These are phyloP conservation scores for Annulohypoxylon maeteangense DNA, from an alignment of 495 filamentous ascomycete species.

Conservation along the genomic window DNA sequence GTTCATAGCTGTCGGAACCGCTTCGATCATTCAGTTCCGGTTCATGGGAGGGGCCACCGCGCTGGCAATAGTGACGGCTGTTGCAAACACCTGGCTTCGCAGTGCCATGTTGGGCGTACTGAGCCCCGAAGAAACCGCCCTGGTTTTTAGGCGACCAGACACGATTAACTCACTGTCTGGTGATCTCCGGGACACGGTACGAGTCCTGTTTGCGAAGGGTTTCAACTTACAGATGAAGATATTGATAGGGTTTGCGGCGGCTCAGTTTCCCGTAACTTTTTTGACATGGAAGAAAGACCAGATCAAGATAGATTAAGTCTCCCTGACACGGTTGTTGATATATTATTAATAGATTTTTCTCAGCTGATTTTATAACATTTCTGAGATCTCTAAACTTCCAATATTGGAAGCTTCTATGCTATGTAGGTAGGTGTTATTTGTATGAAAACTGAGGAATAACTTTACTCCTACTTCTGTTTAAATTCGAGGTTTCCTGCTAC, in stretches of 20 bases:
- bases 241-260: neutral
- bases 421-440: no score
- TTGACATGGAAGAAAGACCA: neutral
- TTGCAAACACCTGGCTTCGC: neutral
- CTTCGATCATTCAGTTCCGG: neutral
- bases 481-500: no score
- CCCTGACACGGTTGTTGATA: neutral
- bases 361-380: no score
- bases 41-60: neutral
- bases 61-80: neutral
- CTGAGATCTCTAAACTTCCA: no score
- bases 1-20: neutral
- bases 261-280: neutral
- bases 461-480: neutral
- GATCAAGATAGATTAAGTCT: neutral
- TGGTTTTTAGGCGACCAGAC: neutral
- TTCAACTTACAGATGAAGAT: neutral
- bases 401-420: no score
- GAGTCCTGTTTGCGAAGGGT: neutral
- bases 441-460: no score
- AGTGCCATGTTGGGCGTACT: neutral
- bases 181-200: neutral
- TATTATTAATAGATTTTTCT: no score
- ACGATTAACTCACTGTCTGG: neutral
- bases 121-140: neutral